Base-by-base conservation (phyloP, 768 basidiomycete species). In the Lentinula guzmanii region DNA sequence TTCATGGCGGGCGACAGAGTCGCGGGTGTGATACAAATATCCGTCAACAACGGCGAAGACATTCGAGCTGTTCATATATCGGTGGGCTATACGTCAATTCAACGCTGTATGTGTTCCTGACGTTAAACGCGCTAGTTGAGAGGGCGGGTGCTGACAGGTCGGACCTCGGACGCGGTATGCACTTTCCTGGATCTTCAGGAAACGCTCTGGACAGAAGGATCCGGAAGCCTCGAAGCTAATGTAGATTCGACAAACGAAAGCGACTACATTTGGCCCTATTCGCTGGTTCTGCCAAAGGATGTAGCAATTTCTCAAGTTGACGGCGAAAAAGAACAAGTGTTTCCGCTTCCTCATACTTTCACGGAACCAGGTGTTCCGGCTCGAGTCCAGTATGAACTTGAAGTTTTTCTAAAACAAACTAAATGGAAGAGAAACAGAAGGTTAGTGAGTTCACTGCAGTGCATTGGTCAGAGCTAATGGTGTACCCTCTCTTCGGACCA, bases 401-500 rank as follows among this genome's bases (percentile, higher is more conserved):
- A 5, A n/a, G 58, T 59, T 5, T 48, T 13, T 18, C 8, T 50
- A 4, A 50, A 50, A 34, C 58, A 48, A 33, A 21, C 15, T 18
- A 59, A 39, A 37, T 59, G 58, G 58, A 59, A 59, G 24, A 59
- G 45, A 37, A 59, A 59, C 41, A 43, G 48, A 45, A 48, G 37
- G 58, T 59, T 5, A 59, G 58, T 21, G 3, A 43, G 24, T 8
- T 16, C 7, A 9, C 10, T 18, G 15, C 35, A 13, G 18, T 37
- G 21, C 21, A 43, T 24, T 16, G 11, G 41, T 18, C 28, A 28
- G 6, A 37, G 15, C 35, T 35, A 50, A 18, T 15, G 13, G 2
- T 24, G 6, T 11, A 28, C 28, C 28, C 28, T 3, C 3, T 28
- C 28, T 28, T 28, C 28, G 28, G 3, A 28, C 3, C 28, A 28